Percentiles rank a stretch among this genome's conserved stretches.
phyloP scores from a whole-genome alignment of 768 basidiomycete genomes.

The Termitomyces sp. region DNA sequence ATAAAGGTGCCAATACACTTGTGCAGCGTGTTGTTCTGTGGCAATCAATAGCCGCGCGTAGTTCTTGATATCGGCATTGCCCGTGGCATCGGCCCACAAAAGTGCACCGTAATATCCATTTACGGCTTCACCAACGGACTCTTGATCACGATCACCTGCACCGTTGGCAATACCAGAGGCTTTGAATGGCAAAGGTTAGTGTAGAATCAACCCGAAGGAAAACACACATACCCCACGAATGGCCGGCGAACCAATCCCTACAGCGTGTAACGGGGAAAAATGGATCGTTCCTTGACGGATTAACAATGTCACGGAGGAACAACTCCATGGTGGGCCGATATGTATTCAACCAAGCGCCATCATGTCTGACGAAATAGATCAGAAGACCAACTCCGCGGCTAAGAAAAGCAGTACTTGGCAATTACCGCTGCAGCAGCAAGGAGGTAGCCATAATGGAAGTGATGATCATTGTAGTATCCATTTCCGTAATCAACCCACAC shows the following conservation, averaged over 20 bases:
- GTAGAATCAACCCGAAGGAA: background rate
- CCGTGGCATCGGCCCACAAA: conserved; percentile 30
- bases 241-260: conserved; percentile 36
- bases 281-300: conserved; percentile 30
- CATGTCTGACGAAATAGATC: conserved; percentile 18
- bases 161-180: conserved; percentile 35
- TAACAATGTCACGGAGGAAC: conserved; percentile 33
- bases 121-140: conserved; percentile 32
- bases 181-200: conserved; percentile 10
- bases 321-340: conserved; percentile 25
- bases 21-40: conserved; percentile 33
- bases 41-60: conserved; percentile 33
- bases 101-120: conserved; percentile 36
- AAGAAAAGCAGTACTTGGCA: conserved; percentile 23
- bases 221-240: conserved; percentile 31
- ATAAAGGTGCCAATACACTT: conserved; percentile 36
- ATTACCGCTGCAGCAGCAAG: conserved; percentile 30
- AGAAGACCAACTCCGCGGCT: background rate
- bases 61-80: conserved; percentile 30
- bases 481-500: conserved; percentile 33
- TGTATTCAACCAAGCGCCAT: conserved; percentile 25
- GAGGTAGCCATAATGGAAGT: conserved; percentile 37
- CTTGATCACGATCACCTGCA: conserved; percentile 32
- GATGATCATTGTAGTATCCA: conserved; percentile 35
- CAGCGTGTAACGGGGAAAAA: conserved; percentile 31